Evolutionary conservation across 306 rosid genomes (phyloP).

Genomic region (Morella rubra): DNA sequence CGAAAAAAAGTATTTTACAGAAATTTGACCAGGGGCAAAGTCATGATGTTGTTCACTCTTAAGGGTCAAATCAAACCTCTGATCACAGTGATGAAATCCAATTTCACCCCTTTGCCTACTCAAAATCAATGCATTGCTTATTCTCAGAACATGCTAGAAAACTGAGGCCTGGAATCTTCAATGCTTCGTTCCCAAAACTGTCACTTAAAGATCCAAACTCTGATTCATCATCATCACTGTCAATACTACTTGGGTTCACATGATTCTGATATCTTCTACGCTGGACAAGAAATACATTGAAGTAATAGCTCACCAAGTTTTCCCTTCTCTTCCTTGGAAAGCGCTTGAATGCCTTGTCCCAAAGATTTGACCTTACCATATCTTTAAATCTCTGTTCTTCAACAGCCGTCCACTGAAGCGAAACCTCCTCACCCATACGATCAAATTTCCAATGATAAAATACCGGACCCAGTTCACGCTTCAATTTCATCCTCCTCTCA

Average conservation of each 20-base stretch:
- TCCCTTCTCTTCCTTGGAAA: slow-evolving; percentile 56
- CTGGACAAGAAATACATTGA: slow-evolving; percentile 64
- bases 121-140: slow-evolving; percentile 51
- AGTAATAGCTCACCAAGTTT: slow-evolving; percentile 74
- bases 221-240: slow-evolving; percentile 83
- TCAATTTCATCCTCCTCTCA: slow-evolving; percentile 72
- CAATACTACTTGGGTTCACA: slow-evolving; percentile 54
- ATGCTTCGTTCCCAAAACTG: slow-evolving; percentile 52
- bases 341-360: slow-evolving; percentile 41
- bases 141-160: slow-evolving; percentile 49
- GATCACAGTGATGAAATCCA: slow-evolving; percentile 8
- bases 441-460: slow-evolving; percentile 72
- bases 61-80: slow-evolving; percentile 30
- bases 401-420: slow-evolving; percentile 71
- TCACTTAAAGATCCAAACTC: slow-evolving; percentile 61
- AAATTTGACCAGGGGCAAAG: slow-evolving; percentile 5
- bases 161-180: slow-evolving; percentile 32
- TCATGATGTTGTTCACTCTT: slow-evolving; percentile 5
- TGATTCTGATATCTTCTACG: slow-evolving; percentile 87
- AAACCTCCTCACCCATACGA: slow-evolving; percentile 85
- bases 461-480: slow-evolving; percentile 60
- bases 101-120: slow-evolving; percentile 30
- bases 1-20: slow-evolving; percentile 7
- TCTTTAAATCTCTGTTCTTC: slow-evolving; percentile 72
- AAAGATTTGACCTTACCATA: slow-evolving; percentile 42